Conservation (phyloP, 2,329 filamentous ascomycete species). For the Dendryphion nanum region DNA sequence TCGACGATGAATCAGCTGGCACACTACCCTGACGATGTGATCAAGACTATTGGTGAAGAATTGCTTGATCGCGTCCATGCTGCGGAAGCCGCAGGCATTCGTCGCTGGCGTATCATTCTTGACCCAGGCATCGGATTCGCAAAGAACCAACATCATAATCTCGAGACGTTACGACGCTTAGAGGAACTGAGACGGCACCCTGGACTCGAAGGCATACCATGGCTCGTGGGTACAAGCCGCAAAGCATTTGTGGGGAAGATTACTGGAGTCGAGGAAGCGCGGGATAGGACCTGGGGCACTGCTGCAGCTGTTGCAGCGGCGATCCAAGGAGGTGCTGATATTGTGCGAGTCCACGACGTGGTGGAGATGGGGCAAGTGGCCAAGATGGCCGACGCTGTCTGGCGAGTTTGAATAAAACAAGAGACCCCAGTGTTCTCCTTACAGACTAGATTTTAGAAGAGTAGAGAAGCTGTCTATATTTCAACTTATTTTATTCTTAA, state of each 20-base stretch:
- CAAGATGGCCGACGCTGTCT: slow-evolving; percentile 91
- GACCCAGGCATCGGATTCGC: slow-evolving; percentile 95
- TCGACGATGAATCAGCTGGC: slow-evolving; percentile 70
- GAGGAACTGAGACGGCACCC: slow-evolving; percentile 51
- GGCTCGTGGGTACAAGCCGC: slow-evolving; percentile 84
- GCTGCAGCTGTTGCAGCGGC: slow-evolving; percentile 84
- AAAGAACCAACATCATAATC: slow-evolving; percentile 77
- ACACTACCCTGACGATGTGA: slow-evolving; percentile 65
- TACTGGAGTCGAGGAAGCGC: slow-evolving; percentile 70
- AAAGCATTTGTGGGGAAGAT: slow-evolving; percentile 86
- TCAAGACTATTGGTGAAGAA: slow-evolving; percentile 65
- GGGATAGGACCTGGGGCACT: slow-evolving; percentile 77
- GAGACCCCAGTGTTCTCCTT: too few relatives aligned
- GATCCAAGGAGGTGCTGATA: slow-evolving; percentile 82
- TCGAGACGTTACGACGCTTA: slow-evolving; percentile 71
- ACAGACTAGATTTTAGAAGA: too few relatives aligned
- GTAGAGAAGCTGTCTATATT: too few relatives aligned
- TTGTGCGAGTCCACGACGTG: slow-evolving; percentile 90
- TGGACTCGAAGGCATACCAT: slow-evolving; percentile 70
- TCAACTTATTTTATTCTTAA: too few relatives aligned
- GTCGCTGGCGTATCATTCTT: slow-evolving; percentile 90
- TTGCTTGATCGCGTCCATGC: slow-evolving; percentile 67
- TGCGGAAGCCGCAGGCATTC: slow-evolving; percentile 78
- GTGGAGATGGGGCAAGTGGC: slow-evolving; percentile 80
- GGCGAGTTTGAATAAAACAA: slow-evolving; percentile 56